A percentile compares a stretch with the other conserved stretches of the same genome.
Evolutionary conservation across 1,284 basidiomycete genomes (phyloP).

Genomic region (Tilletia horrida): DNA sequence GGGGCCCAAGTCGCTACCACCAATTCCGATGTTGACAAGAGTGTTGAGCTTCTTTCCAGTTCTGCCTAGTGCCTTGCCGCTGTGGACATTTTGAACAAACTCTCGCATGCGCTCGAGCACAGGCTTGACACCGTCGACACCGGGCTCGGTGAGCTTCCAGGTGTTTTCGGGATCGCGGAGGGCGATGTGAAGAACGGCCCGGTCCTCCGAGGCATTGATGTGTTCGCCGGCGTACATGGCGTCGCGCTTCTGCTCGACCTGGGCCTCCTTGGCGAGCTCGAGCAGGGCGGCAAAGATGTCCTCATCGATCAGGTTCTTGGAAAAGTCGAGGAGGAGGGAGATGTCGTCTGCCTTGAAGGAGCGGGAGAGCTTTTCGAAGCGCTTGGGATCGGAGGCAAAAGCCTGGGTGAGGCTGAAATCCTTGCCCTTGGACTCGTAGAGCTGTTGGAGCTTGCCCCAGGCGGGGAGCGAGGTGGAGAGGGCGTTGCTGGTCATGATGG

Average conservation of each 20-base stretch:
- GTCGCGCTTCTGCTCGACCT: constrained; percentile 79
- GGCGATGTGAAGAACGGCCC: constrained; percentile 91
- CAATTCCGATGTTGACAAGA: constrained; percentile 98
- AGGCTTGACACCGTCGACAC: constrained; percentile 74
- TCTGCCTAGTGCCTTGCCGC: constrained; percentile 90
- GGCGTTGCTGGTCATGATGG: constrained; percentile 7
- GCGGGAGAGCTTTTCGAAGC: constrained; percentile 80
- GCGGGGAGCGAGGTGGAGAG: constrained; percentile 58
- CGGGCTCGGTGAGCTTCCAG: constrained; percentile 70
- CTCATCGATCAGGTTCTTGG: constrained; percentile 90
- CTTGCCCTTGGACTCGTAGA: constrained; percentile 72
- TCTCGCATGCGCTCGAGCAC: constrained; percentile 88
- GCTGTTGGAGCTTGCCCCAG: constrained; percentile 85
- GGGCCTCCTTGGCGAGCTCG: constrained; percentile 76
- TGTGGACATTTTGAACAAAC: constrained; percentile 81
- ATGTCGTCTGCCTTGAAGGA: constrained; percentile 69
- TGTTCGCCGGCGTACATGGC: constrained; percentile 93
- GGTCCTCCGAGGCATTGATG: constrained; percentile 97
- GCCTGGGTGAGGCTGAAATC: constrained; percentile 83
- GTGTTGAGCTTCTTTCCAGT: constrained; percentile 90
- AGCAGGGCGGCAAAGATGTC: constrained; percentile 71
- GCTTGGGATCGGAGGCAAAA: constrained; percentile 78
- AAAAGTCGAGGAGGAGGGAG: constrained; percentile 88
- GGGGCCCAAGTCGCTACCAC: constrained; percentile 93
- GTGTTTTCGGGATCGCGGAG: constrained; percentile 73